Evolutionary conservation across 805 yeast species (phyloP).

Genomic region (Candida sonorensis): DNA sequence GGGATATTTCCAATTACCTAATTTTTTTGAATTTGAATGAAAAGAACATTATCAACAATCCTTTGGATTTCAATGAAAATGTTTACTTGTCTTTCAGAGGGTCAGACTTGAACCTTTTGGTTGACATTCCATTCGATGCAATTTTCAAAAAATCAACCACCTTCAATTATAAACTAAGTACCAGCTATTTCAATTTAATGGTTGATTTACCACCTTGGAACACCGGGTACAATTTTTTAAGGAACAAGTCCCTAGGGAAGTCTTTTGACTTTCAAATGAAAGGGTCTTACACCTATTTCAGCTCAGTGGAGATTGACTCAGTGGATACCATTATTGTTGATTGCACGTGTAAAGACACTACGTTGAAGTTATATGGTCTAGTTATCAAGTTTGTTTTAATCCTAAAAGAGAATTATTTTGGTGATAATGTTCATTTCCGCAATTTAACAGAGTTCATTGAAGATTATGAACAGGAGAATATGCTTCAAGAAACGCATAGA

Average conservation of each 20-base stretch:
- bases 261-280: constrained; percentile 51
- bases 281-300: constrained; percentile 62
- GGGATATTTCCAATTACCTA: constrained; percentile 52
- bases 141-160: constrained; percentile 45
- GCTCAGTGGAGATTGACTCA: constrained; percentile 53
- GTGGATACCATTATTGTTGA: constrained; percentile 65
- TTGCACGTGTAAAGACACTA: constrained; percentile 58
- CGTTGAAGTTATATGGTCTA: constrained; percentile 72
- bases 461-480: constrained; percentile 5
- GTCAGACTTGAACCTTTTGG: constrained; percentile 37
- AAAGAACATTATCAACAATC: constrained; percentile 81
- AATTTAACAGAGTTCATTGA: constrained; percentile 77
- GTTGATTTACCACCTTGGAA: constrained; percentile 91
- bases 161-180: constrained; percentile 41
- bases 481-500: background rate
- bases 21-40: constrained; percentile 79
- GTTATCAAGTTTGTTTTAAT: constrained; percentile 68
- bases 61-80: constrained; percentile 77
- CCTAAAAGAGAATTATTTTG: constrained; percentile 84
- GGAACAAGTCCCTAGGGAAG: constrained; percentile 56
- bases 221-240: constrained; percentile 67
- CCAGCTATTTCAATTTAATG: constrained; percentile 55
- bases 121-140: constrained; percentile 53
- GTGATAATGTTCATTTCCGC: constrained; percentile 73
- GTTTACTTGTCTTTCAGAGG: constrained; percentile 72